These are phyloP conservation scores for Neolentinus lepideus DNA, from an alignment of 1,284 basidiomycete species.

Conservation along the genomic window DNA sequence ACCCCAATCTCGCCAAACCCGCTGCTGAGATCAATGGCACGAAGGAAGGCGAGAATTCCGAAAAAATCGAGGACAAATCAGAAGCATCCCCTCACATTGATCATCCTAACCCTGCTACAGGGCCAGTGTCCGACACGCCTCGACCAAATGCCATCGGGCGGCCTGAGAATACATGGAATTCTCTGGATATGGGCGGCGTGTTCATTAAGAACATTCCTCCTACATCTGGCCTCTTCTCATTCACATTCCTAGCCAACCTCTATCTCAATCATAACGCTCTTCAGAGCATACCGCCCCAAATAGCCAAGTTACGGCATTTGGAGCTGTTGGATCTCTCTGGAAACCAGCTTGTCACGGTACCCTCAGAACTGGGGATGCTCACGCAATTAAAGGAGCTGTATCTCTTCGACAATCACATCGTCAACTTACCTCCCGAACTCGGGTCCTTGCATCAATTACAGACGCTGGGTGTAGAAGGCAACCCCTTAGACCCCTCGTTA, in stretches of 20 bases:
- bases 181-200: constrained; percentile 95
- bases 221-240: constrained; percentile 84
- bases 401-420: constrained; percentile 92
- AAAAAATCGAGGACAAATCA: constrained; percentile 21
- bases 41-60: constrained; percentile 12
- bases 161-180: constrained; percentile 78
- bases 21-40: constrained; percentile 29
- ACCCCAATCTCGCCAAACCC: constrained; percentile 61
- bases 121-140: constrained; percentile 56
- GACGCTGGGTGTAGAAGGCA: constrained; percentile 93
- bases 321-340: constrained; percentile 91
- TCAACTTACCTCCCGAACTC: constrained; percentile 81
- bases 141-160: constrained; percentile 51
- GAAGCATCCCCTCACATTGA: constrained; percentile 33
- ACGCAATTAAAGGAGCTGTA: constrained; percentile 88
- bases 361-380: constrained; percentile 89
- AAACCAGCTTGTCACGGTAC: constrained; percentile 77
- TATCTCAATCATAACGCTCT: constrained; percentile 98
- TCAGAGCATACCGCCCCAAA: constrained; percentile 74
- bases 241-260: constrained; percentile 87
- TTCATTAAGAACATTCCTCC: constrained; percentile 87
- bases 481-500: constrained; percentile 78
- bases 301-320: constrained; percentile 81
- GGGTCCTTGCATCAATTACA: constrained; percentile 92
- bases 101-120: constrained; percentile 68